Percentiles rank a stretch among this genome's conserved stretches.
Evolutionary conservation across 2,329 filamentous ascomycete genomes (phyloP).

Genomic region (Chrysosphaeria jannelii): DNA sequence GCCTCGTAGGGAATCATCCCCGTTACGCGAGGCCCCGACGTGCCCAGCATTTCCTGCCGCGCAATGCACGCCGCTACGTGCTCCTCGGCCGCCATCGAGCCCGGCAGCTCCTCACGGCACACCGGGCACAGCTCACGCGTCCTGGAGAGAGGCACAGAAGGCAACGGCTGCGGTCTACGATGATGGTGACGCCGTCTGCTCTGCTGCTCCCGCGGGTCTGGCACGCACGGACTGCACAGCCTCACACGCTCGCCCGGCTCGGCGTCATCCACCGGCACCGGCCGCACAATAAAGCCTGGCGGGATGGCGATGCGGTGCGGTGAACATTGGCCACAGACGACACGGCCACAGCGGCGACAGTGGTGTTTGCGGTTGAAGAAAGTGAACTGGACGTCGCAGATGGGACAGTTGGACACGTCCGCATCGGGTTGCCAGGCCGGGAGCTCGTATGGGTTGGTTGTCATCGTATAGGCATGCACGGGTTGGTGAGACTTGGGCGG

Average conservation of each 20-base stretch:
- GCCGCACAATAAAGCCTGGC: constrained; percentile 68
- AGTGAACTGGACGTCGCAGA: constrained; percentile 52
- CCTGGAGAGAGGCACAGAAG: constrained; percentile 19
- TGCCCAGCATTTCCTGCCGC: not conserved
- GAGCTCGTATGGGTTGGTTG: constrained; percentile 23
- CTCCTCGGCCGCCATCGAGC: constrained; percentile 21
- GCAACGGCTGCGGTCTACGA: not conserved
- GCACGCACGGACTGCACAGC: constrained; percentile 30
- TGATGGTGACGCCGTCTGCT: constrained; percentile 5
- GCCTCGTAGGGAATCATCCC: constrained; percentile 33
- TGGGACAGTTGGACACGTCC: constrained; percentile 58
- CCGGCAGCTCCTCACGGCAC: constrained; percentile 41
- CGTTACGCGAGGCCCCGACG: constrained; percentile 9
- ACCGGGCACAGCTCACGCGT: constrained; percentile 56
- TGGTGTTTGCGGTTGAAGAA: constrained; percentile 80
- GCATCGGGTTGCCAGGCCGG: constrained; percentile 73
- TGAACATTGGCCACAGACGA: constrained; percentile 72
- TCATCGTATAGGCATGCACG: too few species aligned
- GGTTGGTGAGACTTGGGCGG: too few species aligned
- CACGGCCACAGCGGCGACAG: constrained; percentile 78
- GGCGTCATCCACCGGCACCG: too few species aligned
- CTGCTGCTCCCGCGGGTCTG: constrained; percentile 15
- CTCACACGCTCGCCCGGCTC: constrained; percentile 31
- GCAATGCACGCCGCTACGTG: too few species aligned
- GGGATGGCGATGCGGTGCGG: constrained; percentile 89